These are phyloP conservation scores for Hypoxylon sp. DNA, from an alignment of 2,329 filamentous ascomycete genomes.

Conservation along the genomic window DNA sequence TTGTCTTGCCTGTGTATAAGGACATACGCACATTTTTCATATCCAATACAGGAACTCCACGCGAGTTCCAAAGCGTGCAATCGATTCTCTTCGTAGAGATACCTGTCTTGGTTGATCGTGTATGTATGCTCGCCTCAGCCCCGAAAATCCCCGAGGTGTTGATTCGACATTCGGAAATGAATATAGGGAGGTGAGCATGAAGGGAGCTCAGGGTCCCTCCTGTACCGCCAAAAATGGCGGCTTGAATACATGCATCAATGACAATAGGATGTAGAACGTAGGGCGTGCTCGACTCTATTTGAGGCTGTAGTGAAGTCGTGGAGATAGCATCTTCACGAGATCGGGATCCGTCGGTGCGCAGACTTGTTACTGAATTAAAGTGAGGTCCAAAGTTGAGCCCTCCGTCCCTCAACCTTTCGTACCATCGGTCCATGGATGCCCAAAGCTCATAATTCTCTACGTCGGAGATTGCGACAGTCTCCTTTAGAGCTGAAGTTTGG, in stretches of 20 bases:
- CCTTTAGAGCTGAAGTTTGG: background rate
- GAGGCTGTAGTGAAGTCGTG: no score
- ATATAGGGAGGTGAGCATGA: conserved; percentile 31
- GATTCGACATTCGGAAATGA: conserved; percentile 34
- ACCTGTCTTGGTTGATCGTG: conserved; percentile 20
- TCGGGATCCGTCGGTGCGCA: no score
- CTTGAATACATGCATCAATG: conserved; percentile 42
- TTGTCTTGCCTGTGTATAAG: conserved; percentile 20
- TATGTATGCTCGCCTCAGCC: conserved; percentile 18
- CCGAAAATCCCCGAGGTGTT: no score
- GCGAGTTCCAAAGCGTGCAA: no score
- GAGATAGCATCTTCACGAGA: no score
- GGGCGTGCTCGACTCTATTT: no score
- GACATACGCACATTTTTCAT: no score
- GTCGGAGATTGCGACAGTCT: background rate
- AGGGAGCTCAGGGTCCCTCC: conserved; percentile 14
- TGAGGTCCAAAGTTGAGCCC: conserved; percentile 38
- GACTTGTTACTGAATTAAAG: background rate
- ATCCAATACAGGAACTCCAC: no score
- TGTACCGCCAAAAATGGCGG: conserved; percentile 23
- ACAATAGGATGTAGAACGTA: conserved; percentile 39
- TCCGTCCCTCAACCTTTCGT: conserved; percentile 31
- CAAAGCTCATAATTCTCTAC: conserved; percentile 3
- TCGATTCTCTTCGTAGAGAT: conserved; percentile 17
- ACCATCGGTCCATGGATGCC: conserved; percentile 40